Conservation (phyloP, 306 rosid genomes). For the Begonia fuchsioides region DNA sequence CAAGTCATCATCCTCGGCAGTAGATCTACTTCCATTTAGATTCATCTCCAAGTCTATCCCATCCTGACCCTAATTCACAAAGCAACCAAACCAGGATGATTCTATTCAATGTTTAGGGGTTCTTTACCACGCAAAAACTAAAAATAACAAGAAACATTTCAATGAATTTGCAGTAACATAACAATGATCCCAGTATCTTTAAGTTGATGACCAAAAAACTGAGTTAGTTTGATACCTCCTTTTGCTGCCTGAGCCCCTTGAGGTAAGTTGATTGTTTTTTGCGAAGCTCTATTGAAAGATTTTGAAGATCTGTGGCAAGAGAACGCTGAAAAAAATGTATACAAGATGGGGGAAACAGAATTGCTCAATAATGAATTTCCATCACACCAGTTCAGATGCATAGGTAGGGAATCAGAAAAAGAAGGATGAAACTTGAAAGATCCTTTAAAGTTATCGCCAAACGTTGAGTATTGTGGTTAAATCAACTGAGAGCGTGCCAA, state of each 20-base stretch:
- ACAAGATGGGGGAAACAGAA: background rate
- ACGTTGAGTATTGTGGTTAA: too few relatives aligned
- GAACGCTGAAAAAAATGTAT: slow-evolving; percentile 61
- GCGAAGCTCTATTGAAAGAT: slow-evolving; percentile 56
- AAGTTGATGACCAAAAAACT: too few relatives aligned
- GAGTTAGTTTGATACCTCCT: slow-evolving; percentile 27
- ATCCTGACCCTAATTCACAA: slow-evolving; percentile 39
- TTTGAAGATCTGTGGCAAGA: slow-evolving; percentile 81
- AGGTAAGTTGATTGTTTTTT: slow-evolving; percentile 59
- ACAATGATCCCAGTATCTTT: too few relatives aligned
- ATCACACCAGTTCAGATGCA: too few relatives aligned
- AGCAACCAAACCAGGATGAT: slow-evolving; percentile 7
- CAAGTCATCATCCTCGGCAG: slow-evolving; percentile 38
- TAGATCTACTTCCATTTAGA: slow-evolving; percentile 34
- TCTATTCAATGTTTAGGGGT: too few relatives aligned
- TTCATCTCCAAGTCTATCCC: slow-evolving; percentile 74
- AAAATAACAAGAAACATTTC: background rate
- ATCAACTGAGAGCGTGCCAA: too few relatives aligned
- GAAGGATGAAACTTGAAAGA: too few relatives aligned
- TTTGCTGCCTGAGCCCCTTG: slow-evolving; percentile 58
- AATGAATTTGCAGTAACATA: too few relatives aligned
- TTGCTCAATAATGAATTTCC: too few relatives aligned
- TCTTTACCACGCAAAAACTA: background rate
- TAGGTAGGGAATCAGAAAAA: too few relatives aligned
- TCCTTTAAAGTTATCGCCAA: too few relatives aligned